Evolutionary conservation across 1,139 yeast genomes (phyloP), one percentile per base, ranked within the genome.

Genomic region (Saccharomyces pastorianus): DNA sequence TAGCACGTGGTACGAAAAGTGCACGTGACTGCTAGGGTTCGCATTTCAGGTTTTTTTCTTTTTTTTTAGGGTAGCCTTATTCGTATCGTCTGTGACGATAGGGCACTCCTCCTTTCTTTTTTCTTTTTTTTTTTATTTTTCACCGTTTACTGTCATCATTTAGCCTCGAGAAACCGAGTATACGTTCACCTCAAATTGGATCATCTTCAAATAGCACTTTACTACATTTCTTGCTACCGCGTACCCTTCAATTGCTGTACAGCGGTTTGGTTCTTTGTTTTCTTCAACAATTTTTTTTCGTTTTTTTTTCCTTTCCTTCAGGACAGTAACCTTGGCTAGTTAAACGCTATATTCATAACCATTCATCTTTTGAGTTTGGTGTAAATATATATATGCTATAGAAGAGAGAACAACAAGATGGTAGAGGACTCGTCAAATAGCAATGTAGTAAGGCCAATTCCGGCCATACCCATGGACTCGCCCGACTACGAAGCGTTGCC

Each of bases 401-500:
- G 38, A 13, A 32, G 14, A 32, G 38, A 20, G 23, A 20, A 32
- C 6, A 32, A 32, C 20, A 32, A 13, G 9, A 32, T 32, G 38
- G 38, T 4, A 32, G 38, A 32, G 38, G 14, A 32, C 38, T 32
- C 38, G 6, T 32, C 38, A 32, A 32, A 32, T 3, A 4, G 38
- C 14, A 32, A n/a, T 6, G 14, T 13, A n/a, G 14, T 2, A 32
- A 32, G 38, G 38, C 38, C 38, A 13, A 32, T 32, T 13, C 38
- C 38, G 38, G 38, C 38, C n/a, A 32, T 32, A 32, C 38, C 38
- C 20, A 32, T 32, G 38, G 38, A 32, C 14, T 13, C 14, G 38
- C 38, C 38, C 38, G 96, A 90, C 68, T 93, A 91, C 69, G 98
- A 93, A 71, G 84, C 96, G 1, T 78, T 93, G 50, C 98, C 98